Evolutionary conservation across 2,329 filamentous ascomycete species (phyloP).

Genomic region (Rhinocladiella mackenziei): DNA sequence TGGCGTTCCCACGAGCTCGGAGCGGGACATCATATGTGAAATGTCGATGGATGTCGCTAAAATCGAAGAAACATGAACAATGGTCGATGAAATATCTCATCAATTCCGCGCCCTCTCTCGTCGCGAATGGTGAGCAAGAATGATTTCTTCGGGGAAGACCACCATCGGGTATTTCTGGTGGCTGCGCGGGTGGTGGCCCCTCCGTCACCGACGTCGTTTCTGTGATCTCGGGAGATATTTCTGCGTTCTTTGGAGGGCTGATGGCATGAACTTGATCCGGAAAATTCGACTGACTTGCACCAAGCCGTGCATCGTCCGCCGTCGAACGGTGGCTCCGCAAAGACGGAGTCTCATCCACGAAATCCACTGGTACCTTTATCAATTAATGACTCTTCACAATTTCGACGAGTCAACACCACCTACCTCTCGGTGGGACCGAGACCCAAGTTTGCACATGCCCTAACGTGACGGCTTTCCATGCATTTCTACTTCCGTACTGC

Average conservation of each 20-base stretch:
- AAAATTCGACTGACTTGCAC: too few relatives aligned
- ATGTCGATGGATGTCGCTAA: conserved; percentile 8
- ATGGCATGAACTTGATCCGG: too few relatives aligned
- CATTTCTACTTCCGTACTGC: too few relatives aligned
- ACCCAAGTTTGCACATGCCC: conserved; percentile 10
- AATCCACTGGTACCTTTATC: conserved; percentile 3
- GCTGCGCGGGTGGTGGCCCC: too few relatives aligned
- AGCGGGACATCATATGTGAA: conserved; percentile 5
- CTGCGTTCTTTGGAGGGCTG: too few relatives aligned
- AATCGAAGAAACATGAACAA: conserved; percentile 12
- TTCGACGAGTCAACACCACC: neutral
- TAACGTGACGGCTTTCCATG: neutral
- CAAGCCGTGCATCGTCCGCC: too few relatives aligned
- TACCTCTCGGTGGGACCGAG: conserved; percentile 6
- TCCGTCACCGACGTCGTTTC: too few relatives aligned
- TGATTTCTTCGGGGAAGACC: too few relatives aligned
- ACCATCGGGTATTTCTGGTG: too few relatives aligned
- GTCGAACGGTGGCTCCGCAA: too few relatives aligned
- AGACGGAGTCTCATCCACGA: conserved; percentile 7
- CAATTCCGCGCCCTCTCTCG: conserved; percentile 4
- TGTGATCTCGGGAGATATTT: too few relatives aligned
- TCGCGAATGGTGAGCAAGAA: conserved; percentile 1
- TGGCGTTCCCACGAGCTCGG: conserved; percentile 3
- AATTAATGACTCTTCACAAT: neutral
- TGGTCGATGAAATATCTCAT: conserved; percentile 12